Conservation (phyloP, 768 basidiomycete genomes). For the Termitomyces sp. region DNA sequence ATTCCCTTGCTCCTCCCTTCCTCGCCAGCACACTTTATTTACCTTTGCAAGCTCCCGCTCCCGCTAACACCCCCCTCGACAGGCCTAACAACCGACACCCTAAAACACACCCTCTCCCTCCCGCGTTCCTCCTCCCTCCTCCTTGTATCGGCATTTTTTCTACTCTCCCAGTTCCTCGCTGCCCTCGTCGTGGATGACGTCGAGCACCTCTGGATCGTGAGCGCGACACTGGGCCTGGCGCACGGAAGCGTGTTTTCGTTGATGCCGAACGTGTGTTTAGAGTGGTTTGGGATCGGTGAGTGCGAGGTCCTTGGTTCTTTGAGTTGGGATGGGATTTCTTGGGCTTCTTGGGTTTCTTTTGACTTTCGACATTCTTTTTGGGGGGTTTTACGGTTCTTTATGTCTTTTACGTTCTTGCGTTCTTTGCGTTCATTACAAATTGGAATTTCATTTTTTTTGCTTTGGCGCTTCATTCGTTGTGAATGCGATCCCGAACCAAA, state of each 20-base stretch:
- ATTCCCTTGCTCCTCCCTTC: neutral
- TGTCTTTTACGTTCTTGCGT: too few species aligned
- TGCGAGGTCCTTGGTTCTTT: constrained; percentile 14
- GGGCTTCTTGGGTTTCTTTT: too few species aligned
- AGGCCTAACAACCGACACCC: constrained; percentile 69
- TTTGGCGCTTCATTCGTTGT: too few species aligned
- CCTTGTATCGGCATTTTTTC: constrained; percentile 58
- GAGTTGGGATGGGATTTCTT: too few species aligned
- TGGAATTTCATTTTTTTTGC: too few species aligned
- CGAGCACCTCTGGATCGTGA: constrained; percentile 63
- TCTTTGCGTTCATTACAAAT: too few species aligned
- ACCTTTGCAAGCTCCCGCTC: too few species aligned
- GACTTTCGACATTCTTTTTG: too few species aligned
- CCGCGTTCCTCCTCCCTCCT: constrained; percentile 73
- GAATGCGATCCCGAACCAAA: too few species aligned
- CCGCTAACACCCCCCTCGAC: too few species aligned
- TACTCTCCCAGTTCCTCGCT: constrained; percentile 72
- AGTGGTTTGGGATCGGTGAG: constrained; percentile 88
- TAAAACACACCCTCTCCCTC: constrained; percentile 51
- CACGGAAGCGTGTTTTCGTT: constrained; percentile 76
- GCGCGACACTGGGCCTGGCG: constrained; percentile 53
- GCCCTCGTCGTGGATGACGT: constrained; percentile 60
- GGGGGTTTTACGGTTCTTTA: too few species aligned
- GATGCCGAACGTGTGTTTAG: constrained; percentile 73
- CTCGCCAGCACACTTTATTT: too few species aligned